Conservation (phyloP, 805 yeast species). For the Saturnispora besseyi region DNA sequence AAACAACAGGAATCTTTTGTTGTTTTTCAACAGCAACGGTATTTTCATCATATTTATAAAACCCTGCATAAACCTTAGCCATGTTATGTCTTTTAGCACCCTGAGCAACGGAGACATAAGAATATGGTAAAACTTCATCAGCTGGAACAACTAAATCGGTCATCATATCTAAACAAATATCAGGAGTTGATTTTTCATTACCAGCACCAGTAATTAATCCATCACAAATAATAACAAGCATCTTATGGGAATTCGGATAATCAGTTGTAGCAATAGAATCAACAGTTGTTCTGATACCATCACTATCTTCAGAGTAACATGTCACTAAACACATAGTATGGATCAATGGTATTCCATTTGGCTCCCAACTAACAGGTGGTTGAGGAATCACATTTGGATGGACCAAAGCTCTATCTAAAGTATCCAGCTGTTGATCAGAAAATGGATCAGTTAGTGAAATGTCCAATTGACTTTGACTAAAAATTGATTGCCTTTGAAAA, state of each 20-base stretch:
- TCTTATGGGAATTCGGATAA: conserved; percentile 90
- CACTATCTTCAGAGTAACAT: conserved; percentile 89
- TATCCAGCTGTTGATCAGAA: conserved; percentile 30
- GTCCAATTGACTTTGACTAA: conserved; percentile 10
- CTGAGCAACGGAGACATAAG: conserved; percentile 92
- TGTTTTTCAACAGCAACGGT: conserved; percentile 76
- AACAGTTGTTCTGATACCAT: conserved; percentile 75
- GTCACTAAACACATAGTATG: conserved; percentile 75
- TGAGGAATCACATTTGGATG: conserved; percentile 82
- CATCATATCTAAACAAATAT: conserved; percentile 82
- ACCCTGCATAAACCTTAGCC: conserved; percentile 96
- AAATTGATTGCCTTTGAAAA: conserved; percentile 3
- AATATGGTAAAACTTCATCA: conserved; percentile 70
- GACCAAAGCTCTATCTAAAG: conserved; percentile 49
- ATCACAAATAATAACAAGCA: conserved; percentile 81
- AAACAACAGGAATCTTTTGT: conserved; percentile 71
- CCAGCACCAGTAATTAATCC: conserved; percentile 94
- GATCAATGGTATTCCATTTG: conserved; percentile 71
- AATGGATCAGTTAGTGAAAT: conserved; percentile 13
- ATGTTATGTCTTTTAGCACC: conserved; percentile 93
- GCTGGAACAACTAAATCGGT: conserved; percentile 59
- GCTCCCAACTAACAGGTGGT: conserved; percentile 84
- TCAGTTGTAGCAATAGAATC: conserved; percentile 94
- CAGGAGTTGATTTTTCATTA: conserved; percentile 81
- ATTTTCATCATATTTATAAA: conserved; percentile 71